A percentile compares a stretch with the other conserved stretches of the same genome.
Evolutionary conservation across 208 protist species (phyloP).

Genomic region (Leishmania major): DNA sequence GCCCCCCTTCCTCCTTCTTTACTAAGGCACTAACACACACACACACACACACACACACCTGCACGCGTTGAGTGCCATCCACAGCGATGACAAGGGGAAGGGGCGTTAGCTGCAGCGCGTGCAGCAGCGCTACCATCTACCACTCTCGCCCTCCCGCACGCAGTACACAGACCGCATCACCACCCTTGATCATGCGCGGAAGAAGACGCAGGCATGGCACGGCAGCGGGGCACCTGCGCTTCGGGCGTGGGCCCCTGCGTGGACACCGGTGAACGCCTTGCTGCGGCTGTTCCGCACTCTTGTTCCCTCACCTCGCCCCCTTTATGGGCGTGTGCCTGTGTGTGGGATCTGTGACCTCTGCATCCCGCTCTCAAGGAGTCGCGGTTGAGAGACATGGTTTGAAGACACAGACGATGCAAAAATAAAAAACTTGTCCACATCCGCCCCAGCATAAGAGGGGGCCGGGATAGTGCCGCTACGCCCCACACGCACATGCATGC

Average conservation of each 20-base stretch:
- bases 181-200: background rate
- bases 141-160: background rate
- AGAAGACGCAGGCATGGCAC: background rate
- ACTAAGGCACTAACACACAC: background rate
- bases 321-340: background rate
- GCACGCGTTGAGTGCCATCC: background rate
- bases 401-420: too few species aligned
- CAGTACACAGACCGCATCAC: background rate
- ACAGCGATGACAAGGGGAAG: background rate
- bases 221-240: background rate
- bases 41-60: background rate
- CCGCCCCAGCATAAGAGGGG: too few species aligned
- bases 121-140: background rate
- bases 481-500: too few species aligned
- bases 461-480: too few species aligned
- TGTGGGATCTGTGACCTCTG: background rate
- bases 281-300: conserved; percentile 1
- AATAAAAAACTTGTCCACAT: too few species aligned
- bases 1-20: too few species aligned
- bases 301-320: background rate
- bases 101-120: too few species aligned
- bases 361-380: background rate
- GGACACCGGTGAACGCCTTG: background rate
- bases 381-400: background rate
- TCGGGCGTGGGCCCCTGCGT: background rate